phyloP scores from a whole-genome alignment of 2,329 filamentous ascomycete genomes.

The Ophiosphaerella narmari region DNA sequence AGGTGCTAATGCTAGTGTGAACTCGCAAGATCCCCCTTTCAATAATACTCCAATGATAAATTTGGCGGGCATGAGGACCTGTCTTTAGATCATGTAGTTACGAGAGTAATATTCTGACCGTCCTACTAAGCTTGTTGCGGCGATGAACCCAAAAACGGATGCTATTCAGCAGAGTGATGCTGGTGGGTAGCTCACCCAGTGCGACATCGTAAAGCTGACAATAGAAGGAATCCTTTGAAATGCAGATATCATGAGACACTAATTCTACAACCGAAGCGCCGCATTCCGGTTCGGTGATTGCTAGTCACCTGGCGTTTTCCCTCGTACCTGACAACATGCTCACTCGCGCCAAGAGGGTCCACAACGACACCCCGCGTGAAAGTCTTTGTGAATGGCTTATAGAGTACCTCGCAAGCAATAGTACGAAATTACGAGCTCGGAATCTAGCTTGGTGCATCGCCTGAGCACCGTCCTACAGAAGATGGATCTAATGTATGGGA shows the following conservation, averaged over 20 bases:
- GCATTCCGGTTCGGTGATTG: conserved; percentile 36
- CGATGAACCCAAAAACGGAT: conserved; percentile 36
- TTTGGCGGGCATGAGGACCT: conserved; percentile 37
- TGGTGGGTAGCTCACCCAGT: conserved; percentile 15
- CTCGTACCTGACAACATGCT: conserved; percentile 27
- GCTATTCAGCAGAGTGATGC: conserved; percentile 35
- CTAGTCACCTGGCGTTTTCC: conserved; percentile 36
- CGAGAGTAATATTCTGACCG: conserved; percentile 36
- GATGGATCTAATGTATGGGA: conserved; percentile 39
- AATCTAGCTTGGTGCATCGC: conserved; percentile 36
- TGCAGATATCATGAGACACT: conserved; percentile 45
- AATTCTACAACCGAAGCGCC: conserved; percentile 37
- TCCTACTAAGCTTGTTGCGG: conserved; percentile 16
- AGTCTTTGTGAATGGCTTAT: conserved; percentile 34
- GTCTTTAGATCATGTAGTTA: conserved; percentile 38
- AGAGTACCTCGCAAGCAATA: conserved; percentile 20
- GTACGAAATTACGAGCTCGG: conserved; percentile 39
- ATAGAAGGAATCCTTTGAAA: conserved; percentile 22
- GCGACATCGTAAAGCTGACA: not conserved
- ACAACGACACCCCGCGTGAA: conserved; percentile 22
- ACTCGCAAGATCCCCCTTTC: conserved; percentile 38
- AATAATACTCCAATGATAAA: conserved; percentile 42
- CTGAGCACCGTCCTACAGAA: conserved; percentile 35
- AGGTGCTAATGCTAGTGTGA: conserved; percentile 10
- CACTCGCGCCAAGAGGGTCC: conserved; percentile 21